These are phyloP conservation scores for Rhizopogon vesiculosus DNA, from an alignment of 768 basidiomycete genomes.

Conservation along the genomic window DNA sequence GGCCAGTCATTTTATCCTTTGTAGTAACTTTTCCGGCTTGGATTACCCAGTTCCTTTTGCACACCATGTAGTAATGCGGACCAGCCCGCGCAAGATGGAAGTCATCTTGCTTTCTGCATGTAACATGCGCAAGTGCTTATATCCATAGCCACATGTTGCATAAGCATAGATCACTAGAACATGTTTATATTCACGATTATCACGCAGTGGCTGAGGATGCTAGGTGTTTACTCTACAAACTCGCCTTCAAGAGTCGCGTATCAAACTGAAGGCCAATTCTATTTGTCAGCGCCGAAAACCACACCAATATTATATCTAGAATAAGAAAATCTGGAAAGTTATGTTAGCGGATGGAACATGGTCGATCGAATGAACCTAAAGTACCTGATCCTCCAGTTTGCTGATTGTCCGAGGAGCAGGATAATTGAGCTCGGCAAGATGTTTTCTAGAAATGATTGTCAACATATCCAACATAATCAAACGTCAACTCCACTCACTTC, in stretches of 20 bases:
- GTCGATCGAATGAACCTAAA: neutral
- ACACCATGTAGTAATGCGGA: no score
- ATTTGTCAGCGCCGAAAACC: neutral
- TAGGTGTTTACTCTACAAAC: no score
- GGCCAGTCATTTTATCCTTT: no score
- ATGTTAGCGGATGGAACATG: conserved; percentile 9
- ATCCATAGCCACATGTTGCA: no score
- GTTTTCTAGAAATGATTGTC: conserved; percentile 51
- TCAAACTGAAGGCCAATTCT: neutral
- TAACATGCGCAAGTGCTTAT: no score
- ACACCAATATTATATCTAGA: conserved; percentile 19
- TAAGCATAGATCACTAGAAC: neutral
- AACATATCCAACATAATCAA: conserved; percentile 1
- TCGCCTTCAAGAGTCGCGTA: no score
- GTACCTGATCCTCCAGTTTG: conserved; percentile 87
- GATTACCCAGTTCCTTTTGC: no score
- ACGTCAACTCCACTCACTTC: conserved; percentile 49
- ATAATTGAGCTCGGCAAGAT: conserved; percentile 84
- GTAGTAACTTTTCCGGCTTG: no score
- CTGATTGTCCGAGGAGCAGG: conserved; percentile 84
- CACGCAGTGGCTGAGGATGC: no score
- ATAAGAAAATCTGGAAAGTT: conserved; percentile 34
- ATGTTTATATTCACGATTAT: no score
- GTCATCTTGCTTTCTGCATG: no score
- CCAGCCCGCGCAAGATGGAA: no score